phyloP scores from a whole-genome alignment of 202 grass and related monocot genomes.

The Digitaria exilis region DNA sequence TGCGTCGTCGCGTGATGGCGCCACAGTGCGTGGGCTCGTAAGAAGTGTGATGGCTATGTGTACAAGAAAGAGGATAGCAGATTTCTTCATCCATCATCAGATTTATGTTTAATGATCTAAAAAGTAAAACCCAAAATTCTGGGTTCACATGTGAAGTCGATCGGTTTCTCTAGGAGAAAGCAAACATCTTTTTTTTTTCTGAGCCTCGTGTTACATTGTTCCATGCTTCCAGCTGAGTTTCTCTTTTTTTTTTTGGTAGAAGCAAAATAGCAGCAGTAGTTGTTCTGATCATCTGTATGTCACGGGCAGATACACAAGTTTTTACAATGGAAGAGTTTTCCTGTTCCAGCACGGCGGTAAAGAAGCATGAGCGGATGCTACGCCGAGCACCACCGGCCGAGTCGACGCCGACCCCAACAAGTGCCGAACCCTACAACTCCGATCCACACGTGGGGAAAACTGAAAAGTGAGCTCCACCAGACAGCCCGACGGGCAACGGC shows the following conservation, averaged over 20 bases:
- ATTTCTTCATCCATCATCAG: background rate
- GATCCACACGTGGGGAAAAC: too few species aligned
- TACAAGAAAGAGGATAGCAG: background rate
- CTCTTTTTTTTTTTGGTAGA: too few species aligned
- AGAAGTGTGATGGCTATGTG: background rate
- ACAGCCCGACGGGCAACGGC: too few species aligned
- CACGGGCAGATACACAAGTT: too few species aligned
- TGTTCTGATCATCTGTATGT: too few species aligned
- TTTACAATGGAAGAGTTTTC: background rate
- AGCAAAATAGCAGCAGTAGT: too few species aligned
- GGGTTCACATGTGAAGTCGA: background rate
- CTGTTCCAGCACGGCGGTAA: background rate
- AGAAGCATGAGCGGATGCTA: background rate
- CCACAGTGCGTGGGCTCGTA: background rate
- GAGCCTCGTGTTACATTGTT: background rate
- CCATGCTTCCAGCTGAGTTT: too few species aligned
- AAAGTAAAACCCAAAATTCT: too few species aligned
- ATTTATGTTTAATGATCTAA: background rate
- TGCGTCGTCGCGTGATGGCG: background rate
- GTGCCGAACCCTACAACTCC: background rate
- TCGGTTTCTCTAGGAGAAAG: too few species aligned
- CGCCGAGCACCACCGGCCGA: too few species aligned
- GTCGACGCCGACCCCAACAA: background rate
- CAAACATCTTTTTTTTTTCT: background rate
- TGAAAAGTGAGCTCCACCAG: too few species aligned